A percentile compares a stretch with the other conserved stretches of the same genome.
Conservation (phyloP, 2,329 filamentous ascomycete genomes). For the Laburnicola sp. region DNA sequence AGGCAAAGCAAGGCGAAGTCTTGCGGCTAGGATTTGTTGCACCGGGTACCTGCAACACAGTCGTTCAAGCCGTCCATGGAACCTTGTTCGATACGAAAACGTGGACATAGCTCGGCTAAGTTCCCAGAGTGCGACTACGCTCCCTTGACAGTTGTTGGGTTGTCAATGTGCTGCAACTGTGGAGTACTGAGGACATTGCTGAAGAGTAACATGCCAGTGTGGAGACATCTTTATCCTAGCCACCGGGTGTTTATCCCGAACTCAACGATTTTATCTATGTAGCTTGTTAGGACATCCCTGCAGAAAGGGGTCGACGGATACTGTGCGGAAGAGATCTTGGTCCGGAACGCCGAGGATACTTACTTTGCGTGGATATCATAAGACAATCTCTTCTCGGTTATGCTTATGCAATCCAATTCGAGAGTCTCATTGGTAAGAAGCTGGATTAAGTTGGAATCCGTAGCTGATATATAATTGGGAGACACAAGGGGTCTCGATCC, state of each 20-base stretch:
- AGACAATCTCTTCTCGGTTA: constrained; percentile 58
- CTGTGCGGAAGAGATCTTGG: constrained; percentile 54
- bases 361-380: constrained; percentile 60
- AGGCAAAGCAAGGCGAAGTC: too few species aligned
- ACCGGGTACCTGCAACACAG: too few species aligned
- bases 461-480: constrained; percentile 19
- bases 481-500: constrained; percentile 62
- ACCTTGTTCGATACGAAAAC: too few species aligned
- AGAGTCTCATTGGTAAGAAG: constrained; percentile 53
- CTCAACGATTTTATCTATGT: neutral
- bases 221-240: constrained; percentile 57
- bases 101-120: too few species aligned
- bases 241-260: constrained; percentile 49
- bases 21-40: too few species aligned
- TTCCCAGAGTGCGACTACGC: too few species aligned
- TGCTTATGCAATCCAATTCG: constrained; percentile 61
- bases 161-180: too few species aligned
- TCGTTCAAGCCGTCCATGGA: too few species aligned
- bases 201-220: constrained; percentile 57
- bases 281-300: neutral
- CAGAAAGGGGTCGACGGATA: constrained; percentile 30
- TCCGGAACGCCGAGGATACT: constrained; percentile 55
- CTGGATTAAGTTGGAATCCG: neutral
- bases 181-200: neutral
- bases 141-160: too few species aligned